Evolutionary conservation across 2,329 filamentous ascomycete species (phyloP).

Genomic region (Monilinia polystroma): DNA sequence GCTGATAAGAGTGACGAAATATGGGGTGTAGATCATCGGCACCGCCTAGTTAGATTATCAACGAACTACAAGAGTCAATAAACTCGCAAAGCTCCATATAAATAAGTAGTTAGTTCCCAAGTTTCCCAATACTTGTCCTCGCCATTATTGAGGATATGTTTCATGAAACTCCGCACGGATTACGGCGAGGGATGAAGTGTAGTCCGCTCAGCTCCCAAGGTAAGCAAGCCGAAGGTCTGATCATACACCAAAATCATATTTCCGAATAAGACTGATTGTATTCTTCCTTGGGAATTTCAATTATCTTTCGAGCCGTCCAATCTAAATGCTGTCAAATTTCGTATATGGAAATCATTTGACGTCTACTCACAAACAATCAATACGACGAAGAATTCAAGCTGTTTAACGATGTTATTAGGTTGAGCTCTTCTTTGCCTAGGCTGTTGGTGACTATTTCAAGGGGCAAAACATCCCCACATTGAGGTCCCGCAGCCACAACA

Average conservation of each 20-base stretch:
- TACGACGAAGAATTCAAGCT: not conserved
- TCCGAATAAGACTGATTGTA: not conserved
- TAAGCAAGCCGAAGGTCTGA: constrained; percentile 16
- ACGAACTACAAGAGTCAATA: not conserved
- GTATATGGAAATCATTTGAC: not conserved
- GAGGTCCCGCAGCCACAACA: not conserved
- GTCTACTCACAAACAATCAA: not conserved
- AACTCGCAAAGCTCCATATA: not conserved
- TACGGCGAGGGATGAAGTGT: constrained; percentile 7
- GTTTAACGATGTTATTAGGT: not conserved
- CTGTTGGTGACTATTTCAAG: not conserved
- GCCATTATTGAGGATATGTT: constrained; percentile 3
- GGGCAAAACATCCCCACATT: constrained; percentile 17
- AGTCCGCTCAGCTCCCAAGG: constrained; percentile 14
- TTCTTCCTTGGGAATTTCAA: not conserved
- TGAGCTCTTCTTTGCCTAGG: not conserved
- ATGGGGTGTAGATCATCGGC: not conserved
- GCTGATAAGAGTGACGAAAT: not conserved
- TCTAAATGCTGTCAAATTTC: not conserved
- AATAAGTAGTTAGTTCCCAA: not conserved
- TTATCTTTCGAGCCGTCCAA: not conserved
- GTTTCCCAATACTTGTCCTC: not conserved
- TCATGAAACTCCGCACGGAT: constrained; percentile 15
- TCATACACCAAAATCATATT: not conserved
- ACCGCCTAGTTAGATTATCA: not conserved